phyloP scores from a whole-genome alignment of 768 basidiomycete species.

The Trametes meyenii region DNA sequence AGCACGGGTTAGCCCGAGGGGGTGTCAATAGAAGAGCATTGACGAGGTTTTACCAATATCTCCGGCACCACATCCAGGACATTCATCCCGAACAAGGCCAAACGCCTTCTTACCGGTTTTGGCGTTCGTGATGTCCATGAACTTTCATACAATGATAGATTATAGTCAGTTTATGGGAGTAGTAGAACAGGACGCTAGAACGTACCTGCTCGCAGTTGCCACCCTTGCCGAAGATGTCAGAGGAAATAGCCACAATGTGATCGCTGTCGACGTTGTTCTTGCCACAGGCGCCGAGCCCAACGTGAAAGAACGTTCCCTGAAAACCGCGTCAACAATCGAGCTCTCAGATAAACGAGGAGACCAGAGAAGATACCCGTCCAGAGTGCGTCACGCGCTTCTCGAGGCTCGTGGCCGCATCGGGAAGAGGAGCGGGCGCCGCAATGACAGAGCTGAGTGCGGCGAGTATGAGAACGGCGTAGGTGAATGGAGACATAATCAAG shows the following conservation, averaged over 20 bases:
- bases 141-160: constrained; percentile 48
- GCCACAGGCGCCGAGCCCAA: constrained; percentile 66
- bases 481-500: constrained; percentile 12
- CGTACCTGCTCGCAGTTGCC: constrained; percentile 64
- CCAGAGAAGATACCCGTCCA: constrained; percentile 48
- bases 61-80: constrained; percentile 49
- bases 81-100: constrained; percentile 57
- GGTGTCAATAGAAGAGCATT: neutral
- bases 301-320: constrained; percentile 70
- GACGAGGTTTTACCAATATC: constrained; percentile 54
- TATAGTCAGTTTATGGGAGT: neutral
- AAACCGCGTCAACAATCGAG: neutral
- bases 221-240: constrained; percentile 52
- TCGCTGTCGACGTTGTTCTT: constrained; percentile 47
- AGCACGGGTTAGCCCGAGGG: neutral
- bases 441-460: constrained; percentile 46
- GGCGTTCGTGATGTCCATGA: constrained; percentile 60
- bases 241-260: constrained; percentile 63
- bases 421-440: constrained; percentile 47
- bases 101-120: constrained; percentile 51
- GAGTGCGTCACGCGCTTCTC: constrained; percentile 53
- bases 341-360: neutral
- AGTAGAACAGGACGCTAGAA: too few species aligned
- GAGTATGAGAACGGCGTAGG: constrained; percentile 17
- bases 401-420: constrained; percentile 39